Percentiles rank a stretch among this genome's conserved stretches.
Evolutionary conservation across 1,284 basidiomycete species (phyloP).

Genomic region (Thecaphora frezii): DNA sequence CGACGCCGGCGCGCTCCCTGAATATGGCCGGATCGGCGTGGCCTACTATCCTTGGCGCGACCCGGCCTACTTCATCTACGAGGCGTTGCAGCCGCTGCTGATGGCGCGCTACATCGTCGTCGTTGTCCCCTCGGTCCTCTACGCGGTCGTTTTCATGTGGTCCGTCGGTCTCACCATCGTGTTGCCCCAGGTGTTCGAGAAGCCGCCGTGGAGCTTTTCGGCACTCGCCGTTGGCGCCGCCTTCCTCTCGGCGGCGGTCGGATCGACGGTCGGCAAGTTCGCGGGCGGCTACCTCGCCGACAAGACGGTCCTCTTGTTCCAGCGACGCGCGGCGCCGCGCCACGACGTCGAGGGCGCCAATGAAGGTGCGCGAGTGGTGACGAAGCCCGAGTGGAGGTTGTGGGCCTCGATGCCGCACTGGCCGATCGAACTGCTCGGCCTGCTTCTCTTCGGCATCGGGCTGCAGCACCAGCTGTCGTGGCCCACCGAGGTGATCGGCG

Average conservation of each 20-base stretch:
- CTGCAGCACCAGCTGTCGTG: conserved; percentile 51
- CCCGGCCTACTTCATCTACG: conserved; percentile 46
- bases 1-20: conserved; percentile 2
- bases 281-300: conserved; percentile 56
- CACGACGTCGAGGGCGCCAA: conserved; percentile 21
- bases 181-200: conserved; percentile 53
- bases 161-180: conserved; percentile 58
- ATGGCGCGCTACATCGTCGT: conserved; percentile 33
- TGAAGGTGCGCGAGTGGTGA: neutral
- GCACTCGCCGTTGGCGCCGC: conserved; percentile 50
- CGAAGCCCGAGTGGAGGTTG: conserved; percentile 59
- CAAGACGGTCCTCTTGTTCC: conserved; percentile 48
- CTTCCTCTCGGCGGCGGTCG: conserved; percentile 57
- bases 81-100: conserved; percentile 46
- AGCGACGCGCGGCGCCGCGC: conserved; percentile 35
- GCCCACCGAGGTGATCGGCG: conserved; percentile 58
- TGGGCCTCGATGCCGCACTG: conserved; percentile 55
- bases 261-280: conserved; percentile 57
- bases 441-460: conserved; percentile 53
- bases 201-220: conserved; percentile 54
- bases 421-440: conserved; percentile 51
- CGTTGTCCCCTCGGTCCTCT: conserved; percentile 53
- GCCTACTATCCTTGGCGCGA: conserved; percentile 58
- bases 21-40: conserved; percentile 40
- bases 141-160: conserved; percentile 58